These are phyloP conservation scores for Kwoniella dejecticola DNA, from an alignment of 768 basidiomycete genomes.

Conservation along the genomic window DNA sequence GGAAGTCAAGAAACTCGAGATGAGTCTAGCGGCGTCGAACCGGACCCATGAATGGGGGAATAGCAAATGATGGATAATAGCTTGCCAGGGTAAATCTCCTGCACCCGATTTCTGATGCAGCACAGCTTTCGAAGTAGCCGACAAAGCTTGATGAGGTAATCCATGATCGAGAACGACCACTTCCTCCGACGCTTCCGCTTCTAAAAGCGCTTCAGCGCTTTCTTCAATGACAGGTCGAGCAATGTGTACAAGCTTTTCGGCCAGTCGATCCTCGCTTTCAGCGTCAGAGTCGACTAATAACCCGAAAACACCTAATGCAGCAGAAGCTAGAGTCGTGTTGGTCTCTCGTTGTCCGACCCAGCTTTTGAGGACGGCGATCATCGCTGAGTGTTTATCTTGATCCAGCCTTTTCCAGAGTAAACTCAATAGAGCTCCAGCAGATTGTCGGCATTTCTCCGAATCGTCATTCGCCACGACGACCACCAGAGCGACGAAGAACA, in stretches of 20 bases:
- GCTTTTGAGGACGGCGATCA: slow-evolving; percentile 71
- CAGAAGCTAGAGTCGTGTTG: slow-evolving; percentile 67
- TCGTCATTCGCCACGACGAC: slow-evolving; percentile 94
- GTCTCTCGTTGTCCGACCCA: slow-evolving; percentile 69
- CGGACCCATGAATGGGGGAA: slow-evolving; percentile 97
- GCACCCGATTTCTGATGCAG: slow-evolving; percentile 39
- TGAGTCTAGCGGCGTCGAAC: slow-evolving; percentile 71
- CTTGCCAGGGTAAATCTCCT: slow-evolving; percentile 60
- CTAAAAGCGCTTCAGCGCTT: slow-evolving; percentile 53
- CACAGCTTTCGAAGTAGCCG: slow-evolving; percentile 66
- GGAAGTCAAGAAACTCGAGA: slow-evolving; percentile 64
- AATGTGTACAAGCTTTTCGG: slow-evolving; percentile 16
- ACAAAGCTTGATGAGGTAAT: slow-evolving; percentile 75
- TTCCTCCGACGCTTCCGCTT: slow-evolving; percentile 59
- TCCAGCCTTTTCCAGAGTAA: slow-evolving; percentile 71
- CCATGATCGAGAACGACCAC: slow-evolving; percentile 71
- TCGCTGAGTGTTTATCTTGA: slow-evolving; percentile 61
- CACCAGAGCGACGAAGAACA: slow-evolving; percentile 86
- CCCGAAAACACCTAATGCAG: slow-evolving; percentile 80
- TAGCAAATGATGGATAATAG: slow-evolving; percentile 67
- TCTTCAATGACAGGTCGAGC: slow-evolving; percentile 56
- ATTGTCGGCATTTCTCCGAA: slow-evolving; percentile 81
- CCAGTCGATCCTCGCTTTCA: neutral
- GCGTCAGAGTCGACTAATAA: slow-evolving; percentile 70
- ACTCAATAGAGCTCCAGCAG: slow-evolving; percentile 82